Evolutionary conservation across 768 basidiomycete genomes (phyloP), one percentile per base, ranked within the genome.

Genomic region (Arthromyces matolae): DNA sequence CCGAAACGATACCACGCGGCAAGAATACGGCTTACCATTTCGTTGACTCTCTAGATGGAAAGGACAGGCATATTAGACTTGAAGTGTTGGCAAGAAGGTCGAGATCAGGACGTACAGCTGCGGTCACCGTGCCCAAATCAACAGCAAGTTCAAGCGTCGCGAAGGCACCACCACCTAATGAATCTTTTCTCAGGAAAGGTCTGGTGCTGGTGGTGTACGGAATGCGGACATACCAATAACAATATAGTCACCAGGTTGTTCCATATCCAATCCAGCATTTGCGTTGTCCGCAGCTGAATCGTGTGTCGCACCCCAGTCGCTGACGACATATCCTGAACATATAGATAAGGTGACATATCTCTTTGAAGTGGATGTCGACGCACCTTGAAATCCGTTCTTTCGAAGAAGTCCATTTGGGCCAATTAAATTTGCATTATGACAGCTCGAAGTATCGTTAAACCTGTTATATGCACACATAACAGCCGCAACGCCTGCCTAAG

Each of bases 361-460:
- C n/a, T 7, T 9, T 18, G 16, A 14, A 39, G 23, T 18, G 14
- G 19, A 18, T 38, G 35, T 36, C 33, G 4, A 32, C 58, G 13
- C 37, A 68, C 76, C 76, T 62, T 71, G 62, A 60, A 77, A 78
- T 1, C 75, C 75, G 44, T 63, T 62, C 41, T 57, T 63, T 33
- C 62, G 67, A 45, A 77, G 54, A 18, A 71, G 50, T 1, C 73
- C 73, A 40, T 64, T 54, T 3, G 68, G 64, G 13, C 73, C 73
- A 31, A 84, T 59, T 12, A 78, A 63, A 31, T 67, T 70, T 20
- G 72, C 67, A 51, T 84, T 79, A 51, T 86, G 81, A 57, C 84
- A 86, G 0, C 83, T 78, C 12, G 80, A 84, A 1, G 83, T 83
- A 3, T 72, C 68, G 48, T 83, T 83, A 52, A 81, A 60, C 37